Base-by-base conservation (phyloP, 2,329 filamentous ascomycete genomes). In the Penicillium aurantiogriseum region DNA sequence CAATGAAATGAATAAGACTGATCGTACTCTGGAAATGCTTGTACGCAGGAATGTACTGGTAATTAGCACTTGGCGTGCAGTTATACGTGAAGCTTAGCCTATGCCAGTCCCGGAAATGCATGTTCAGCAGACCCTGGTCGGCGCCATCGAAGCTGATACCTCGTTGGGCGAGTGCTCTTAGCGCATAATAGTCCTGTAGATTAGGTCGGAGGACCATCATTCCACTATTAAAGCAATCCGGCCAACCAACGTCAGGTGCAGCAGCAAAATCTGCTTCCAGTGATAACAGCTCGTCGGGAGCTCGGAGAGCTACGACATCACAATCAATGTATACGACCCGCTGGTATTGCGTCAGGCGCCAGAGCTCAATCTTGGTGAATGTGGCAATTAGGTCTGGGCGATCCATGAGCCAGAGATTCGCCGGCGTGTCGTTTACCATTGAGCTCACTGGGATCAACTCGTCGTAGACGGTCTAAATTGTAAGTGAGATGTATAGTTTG, bases 171-270 rank as follows among this genome's bases (percentile, higher is more conserved):
- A 97, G 86, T 62, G 90, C 90, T 62, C 87, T 81, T 71, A 99
- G 82, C 42, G 91, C 89, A 76, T 91, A 88, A 76, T 92, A 97
- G 65, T 96, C 92, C 56, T 88, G 89, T 83, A 92, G 81, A 75
- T 93, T 89, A 35, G 94, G 94, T 17, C 83, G 88, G 58, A 99
- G 77, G 36, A 92, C 91, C 91, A 99, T 95, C 67, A 99, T 86
- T 69, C 94, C 94, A n/a, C 90, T 92, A 77, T 99, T 99, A 85
- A 97, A 97, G 60, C 92, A 85, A 77, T 99, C 94, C 35, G 94
- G 94, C 94, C 94, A 99, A 66, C 94, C 94, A 68, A 97, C 92
- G 75, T 99, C 94, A 33, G 94, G 92, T 11, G 90, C 92, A 2
- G 94, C 86, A 27, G 86, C 85, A 65, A 89, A 88, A 27, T 79